A percentile compares a stretch with the other conserved stretches of the same genome.
These are phyloP conservation scores for Atalantia buxifolia DNA, from an alignment of 345 rosid species.

Conservation along the genomic window DNA sequence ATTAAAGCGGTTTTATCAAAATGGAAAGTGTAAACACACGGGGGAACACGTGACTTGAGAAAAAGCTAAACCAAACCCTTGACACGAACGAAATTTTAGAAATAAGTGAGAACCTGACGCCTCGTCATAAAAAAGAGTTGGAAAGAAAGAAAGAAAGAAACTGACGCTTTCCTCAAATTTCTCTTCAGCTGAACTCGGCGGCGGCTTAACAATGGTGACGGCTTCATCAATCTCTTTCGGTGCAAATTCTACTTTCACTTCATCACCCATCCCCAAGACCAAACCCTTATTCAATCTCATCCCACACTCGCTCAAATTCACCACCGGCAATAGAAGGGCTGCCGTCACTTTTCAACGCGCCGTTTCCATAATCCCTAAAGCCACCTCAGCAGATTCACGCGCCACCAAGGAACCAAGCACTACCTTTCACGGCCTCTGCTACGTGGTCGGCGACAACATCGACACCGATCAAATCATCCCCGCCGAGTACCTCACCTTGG, in stretches of 20 bases:
- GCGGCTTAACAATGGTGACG: slow-evolving; percentile 2
- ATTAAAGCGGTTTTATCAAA: too few species aligned
- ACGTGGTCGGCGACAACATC: slow-evolving; percentile 89
- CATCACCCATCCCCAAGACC: slow-evolving; percentile 4
- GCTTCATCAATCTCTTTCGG: slow-evolving; percentile 33
- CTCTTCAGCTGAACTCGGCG: neutral
- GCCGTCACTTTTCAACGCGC: neutral
- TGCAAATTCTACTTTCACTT: slow-evolving; percentile 21
- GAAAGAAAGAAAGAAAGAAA: too few species aligned
- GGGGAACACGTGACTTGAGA: too few species aligned
- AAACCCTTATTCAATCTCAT: slow-evolving; percentile 19
- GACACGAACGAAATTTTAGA: neutral
- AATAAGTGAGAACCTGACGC: too few species aligned
- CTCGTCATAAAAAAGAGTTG: too few species aligned
- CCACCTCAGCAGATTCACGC: slow-evolving; percentile 23
- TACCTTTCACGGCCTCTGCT: slow-evolving; percentile 81
- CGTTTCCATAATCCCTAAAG: slow-evolving; percentile 17
- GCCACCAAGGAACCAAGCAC: slow-evolving; percentile 19
- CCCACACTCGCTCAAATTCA: slow-evolving; percentile 17
- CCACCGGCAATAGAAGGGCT: slow-evolving; percentile 8
- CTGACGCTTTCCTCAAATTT: too few species aligned
- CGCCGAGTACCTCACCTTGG: slow-evolving; percentile 80
- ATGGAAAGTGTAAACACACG: too few species aligned
- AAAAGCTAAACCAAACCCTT: neutral
- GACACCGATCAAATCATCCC: slow-evolving; percentile 98